phyloP scores from a whole-genome alignment of 768 basidiomycete species.

The Plicaturopsis crispa region DNA sequence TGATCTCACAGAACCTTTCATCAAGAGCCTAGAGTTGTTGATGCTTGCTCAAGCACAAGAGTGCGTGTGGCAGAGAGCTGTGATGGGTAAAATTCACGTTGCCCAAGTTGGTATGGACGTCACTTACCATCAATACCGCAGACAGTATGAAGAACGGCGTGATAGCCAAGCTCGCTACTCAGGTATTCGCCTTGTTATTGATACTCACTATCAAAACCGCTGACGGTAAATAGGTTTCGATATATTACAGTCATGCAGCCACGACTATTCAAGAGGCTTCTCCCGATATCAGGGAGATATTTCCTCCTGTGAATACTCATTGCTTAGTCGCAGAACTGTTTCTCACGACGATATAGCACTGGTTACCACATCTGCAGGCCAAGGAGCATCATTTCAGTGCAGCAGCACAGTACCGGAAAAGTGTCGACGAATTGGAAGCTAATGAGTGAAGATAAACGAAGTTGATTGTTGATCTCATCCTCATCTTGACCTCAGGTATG shows the following conservation, averaged over 20 bases:
- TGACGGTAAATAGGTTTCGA: conserved; percentile 37
- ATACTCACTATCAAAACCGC: conserved; percentile 4
- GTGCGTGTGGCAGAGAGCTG: conserved; percentile 92
- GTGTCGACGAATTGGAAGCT: conserved; percentile 79
- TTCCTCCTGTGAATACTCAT: conserved; percentile 43
- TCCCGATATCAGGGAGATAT: conserved; percentile 33
- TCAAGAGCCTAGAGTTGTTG: conserved; percentile 60
- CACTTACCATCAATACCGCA: conserved; percentile 13
- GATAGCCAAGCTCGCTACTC: conserved; percentile 75
- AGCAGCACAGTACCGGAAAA: conserved; percentile 83
- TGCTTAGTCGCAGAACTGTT: neutral
- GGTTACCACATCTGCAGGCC: conserved; percentile 74
- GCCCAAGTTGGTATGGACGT: too few species aligned
- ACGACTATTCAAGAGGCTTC: conserved; percentile 34
- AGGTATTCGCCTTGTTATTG: conserved; percentile 30
- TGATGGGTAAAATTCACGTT: conserved; percentile 56
- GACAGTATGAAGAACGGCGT: conserved; percentile 75
- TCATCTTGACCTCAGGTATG: conserved; percentile 84
- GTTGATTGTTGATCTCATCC: too few species aligned
- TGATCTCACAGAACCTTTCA: conserved; percentile 60
- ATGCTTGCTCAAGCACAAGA: conserved; percentile 96
- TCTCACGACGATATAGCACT: conserved; percentile 41
- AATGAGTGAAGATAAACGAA: too few species aligned
- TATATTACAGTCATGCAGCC: conserved; percentile 52
- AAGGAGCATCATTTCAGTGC: conserved; percentile 84